phyloP scores from a whole-genome alignment of 2,329 filamentous ascomycete species.

The Aspergillus hiratsukae region DNA sequence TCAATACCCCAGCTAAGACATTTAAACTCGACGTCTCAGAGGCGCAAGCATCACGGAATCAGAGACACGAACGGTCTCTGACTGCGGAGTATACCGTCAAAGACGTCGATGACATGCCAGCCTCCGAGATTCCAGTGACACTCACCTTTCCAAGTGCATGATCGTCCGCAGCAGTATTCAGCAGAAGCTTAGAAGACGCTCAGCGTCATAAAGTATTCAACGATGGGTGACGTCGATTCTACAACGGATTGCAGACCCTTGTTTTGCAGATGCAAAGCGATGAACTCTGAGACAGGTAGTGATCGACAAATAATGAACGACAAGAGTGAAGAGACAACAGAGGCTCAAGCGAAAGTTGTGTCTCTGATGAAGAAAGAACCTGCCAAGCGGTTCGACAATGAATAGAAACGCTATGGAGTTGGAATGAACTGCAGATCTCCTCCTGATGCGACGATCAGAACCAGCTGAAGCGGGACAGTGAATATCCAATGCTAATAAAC shows the following conservation, averaged over 20 bases:
- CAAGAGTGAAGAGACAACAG: not conserved
- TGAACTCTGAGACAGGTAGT: not conserved
- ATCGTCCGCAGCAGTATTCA: constrained; percentile 6
- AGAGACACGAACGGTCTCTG: not conserved
- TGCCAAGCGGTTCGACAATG: not conserved
- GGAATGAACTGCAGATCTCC: not conserved
- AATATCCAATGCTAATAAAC: constrained; percentile 1
- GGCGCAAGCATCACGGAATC: not conserved
- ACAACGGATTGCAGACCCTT: not conserved
- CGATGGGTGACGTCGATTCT: not conserved
- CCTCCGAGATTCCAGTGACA: constrained; percentile 6
- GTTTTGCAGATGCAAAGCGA: not conserved
- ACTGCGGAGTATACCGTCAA: not conserved
- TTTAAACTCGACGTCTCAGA: constrained; percentile 3
- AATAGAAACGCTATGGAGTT: not conserved
- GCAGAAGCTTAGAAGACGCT: constrained; percentile 12
- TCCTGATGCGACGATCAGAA: constrained; percentile 7
- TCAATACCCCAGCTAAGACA: not conserved
- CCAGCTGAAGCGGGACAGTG: constrained; percentile 8
- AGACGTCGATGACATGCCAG: constrained; percentile 3
- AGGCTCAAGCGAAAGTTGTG: not conserved
- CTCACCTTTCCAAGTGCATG: constrained; percentile 17
- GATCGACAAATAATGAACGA: not conserved
- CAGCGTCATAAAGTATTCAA: constrained; percentile 7
- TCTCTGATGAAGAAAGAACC: not conserved